phyloP scores from a whole-genome alignment of 768 basidiomycete species.

The Trametes coccinea region DNA sequence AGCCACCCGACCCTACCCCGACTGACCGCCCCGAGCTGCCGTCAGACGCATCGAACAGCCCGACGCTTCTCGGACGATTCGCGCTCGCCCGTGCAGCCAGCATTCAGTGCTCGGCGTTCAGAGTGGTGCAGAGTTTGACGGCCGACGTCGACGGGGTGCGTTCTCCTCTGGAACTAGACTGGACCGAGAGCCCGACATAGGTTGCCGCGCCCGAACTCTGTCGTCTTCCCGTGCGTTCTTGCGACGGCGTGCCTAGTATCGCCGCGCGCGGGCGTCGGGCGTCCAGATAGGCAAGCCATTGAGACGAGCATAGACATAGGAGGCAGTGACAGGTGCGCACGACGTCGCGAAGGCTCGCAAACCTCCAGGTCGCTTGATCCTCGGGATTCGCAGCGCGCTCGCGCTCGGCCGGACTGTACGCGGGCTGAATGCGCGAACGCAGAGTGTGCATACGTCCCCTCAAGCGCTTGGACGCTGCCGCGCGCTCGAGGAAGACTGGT shows the following conservation, averaged over 20 bases:
- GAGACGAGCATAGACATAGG: background rate
- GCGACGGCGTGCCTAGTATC: background rate
- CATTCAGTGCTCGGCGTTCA: no score
- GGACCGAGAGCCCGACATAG: background rate
- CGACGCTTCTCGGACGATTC: no score
- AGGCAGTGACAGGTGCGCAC: background rate
- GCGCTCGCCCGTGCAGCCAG: no score
- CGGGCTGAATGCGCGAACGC: no score
- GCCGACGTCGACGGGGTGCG: background rate
- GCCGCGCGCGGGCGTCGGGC: background rate
- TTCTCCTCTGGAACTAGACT: no score
- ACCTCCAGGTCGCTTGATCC: constrained; percentile 6
- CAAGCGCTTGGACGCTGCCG: no score
- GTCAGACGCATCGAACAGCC: no score
- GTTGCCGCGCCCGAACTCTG: background rate
- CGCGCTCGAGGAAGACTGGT: no score
- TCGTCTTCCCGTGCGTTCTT: background rate
- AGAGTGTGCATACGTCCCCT: no score
- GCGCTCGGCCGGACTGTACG: background rate
- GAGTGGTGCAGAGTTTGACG: background rate
- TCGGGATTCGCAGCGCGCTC: background rate
- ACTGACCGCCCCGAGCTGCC: no score
- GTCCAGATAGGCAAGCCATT: background rate
- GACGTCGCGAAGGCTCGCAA: background rate
- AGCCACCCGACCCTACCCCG: no score